Evolutionary conservation across 768 basidiomycete genomes (phyloP).

Genomic region (Termitomyces sp.): DNA sequence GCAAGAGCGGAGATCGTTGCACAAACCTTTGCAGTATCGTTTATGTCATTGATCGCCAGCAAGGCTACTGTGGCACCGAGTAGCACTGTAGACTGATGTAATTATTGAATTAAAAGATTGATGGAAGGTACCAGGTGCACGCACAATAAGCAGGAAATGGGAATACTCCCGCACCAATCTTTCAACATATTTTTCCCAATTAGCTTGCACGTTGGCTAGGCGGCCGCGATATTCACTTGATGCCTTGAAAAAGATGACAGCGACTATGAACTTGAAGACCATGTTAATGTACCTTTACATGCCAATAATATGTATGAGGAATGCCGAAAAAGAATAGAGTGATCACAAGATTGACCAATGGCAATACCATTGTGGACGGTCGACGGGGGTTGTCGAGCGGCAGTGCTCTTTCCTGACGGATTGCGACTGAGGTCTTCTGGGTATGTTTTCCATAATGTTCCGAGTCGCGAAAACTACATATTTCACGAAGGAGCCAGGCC

Average conservation of each 20-base stretch:
- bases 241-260: slow-evolving; percentile 13
- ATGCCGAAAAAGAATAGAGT: slow-evolving; percentile 47
- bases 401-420: slow-evolving; percentile 16
- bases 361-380: slow-evolving; percentile 20
- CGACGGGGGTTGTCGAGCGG: slow-evolving; percentile 10
- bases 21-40: slow-evolving; percentile 27
- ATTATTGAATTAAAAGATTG: neutral
- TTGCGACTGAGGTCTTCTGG: slow-evolving; percentile 21
- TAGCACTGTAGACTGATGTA: slow-evolving; percentile 42
- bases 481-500: slow-evolving; percentile 46
- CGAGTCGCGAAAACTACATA: slow-evolving; percentile 44
- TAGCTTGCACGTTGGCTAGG: slow-evolving; percentile 39
- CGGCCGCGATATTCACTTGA: slow-evolving; percentile 48
- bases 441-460: slow-evolving; percentile 41
- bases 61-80: slow-evolving; percentile 51
- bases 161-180: slow-evolving; percentile 51
- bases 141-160: slow-evolving; percentile 50
- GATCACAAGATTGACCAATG: slow-evolving; percentile 32
- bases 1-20: slow-evolving; percentile 42
- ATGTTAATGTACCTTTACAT: slow-evolving; percentile 30
- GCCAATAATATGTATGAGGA: slow-evolving; percentile 44
- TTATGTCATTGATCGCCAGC: slow-evolving; percentile 38
- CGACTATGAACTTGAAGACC: neutral
- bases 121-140: slow-evolving; percentile 13
- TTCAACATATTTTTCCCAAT: slow-evolving; percentile 45